Percentiles rank a stretch among this genome's conserved stretches.
phyloP scores from a whole-genome alignment of 441 rosid genomes.

The Adansonia rubrostipa region DNA sequence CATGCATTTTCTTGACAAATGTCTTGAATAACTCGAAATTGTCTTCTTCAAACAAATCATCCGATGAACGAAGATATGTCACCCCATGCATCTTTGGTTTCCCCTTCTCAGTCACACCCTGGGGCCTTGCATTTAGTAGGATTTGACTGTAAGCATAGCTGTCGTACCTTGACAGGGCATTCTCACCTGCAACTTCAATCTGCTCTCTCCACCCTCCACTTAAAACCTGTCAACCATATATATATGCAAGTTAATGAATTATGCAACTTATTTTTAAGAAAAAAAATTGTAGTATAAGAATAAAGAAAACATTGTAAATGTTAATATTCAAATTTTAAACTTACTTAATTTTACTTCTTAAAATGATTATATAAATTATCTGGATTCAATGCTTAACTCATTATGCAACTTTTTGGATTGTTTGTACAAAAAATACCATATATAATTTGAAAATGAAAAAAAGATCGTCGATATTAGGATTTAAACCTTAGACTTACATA shows the following conservation, averaged over 20 bases:
- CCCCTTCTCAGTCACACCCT: conserved; percentile 60
- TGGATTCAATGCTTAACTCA: too few species aligned
- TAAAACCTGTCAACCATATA: conserved; percentile 49
- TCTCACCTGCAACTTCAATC: conserved; percentile 83
- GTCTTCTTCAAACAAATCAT: conserved; percentile 39
- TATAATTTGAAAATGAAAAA: too few species aligned
- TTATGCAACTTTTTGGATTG: too few species aligned
- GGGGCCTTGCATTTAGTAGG: conserved; percentile 75
- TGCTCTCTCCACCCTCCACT: conserved; percentile 70
- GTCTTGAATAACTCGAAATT: conserved; percentile 65
- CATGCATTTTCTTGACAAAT: conserved; percentile 81
- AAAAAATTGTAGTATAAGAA: too few species aligned
- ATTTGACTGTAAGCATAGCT: conserved; percentile 70
- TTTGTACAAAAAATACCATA: too few species aligned
- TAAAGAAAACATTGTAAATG: too few species aligned
- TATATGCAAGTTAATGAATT: background rate
- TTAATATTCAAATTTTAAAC: too few species aligned
- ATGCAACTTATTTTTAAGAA: too few species aligned
- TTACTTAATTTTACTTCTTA: too few species aligned
- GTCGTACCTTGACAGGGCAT: conserved; percentile 72
- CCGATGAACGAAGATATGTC: conserved; percentile 66
- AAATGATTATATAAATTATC: too few species aligned
- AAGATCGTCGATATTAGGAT: too few species aligned
- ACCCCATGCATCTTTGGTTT: conserved; percentile 62
- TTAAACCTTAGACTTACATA: too few species aligned